Conservation (phyloP, 129 eudicot species). For the Arctium minus region DNA sequence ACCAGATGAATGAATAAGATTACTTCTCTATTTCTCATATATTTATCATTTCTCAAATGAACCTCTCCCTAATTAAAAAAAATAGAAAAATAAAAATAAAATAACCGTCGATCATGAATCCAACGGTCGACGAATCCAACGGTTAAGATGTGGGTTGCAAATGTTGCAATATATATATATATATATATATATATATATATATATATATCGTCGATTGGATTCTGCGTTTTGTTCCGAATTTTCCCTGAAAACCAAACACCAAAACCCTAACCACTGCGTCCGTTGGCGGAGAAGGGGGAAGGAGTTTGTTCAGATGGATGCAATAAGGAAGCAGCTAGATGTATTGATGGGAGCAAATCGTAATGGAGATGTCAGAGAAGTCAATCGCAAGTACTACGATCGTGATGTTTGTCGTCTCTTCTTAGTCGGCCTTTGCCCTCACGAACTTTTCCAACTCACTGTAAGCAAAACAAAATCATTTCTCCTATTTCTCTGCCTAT, state of each 20-base stretch:
- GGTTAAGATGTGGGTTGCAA: too few species aligned
- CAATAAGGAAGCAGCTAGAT: slow-evolving; percentile 90
- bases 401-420: slow-evolving; percentile 96
- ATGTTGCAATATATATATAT: too few species aligned
- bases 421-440: slow-evolving; percentile 94
- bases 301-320: slow-evolving; percentile 53
- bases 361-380: slow-evolving; percentile 84
- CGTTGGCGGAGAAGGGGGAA: slow-evolving; percentile 1
- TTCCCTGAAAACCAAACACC: slow-evolving; percentile 16
- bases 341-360: slow-evolving; percentile 96
- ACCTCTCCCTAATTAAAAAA: too few species aligned
- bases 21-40: too few species aligned
- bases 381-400: slow-evolving; percentile 85
- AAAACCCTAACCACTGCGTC: slow-evolving; percentile 33
- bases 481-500: background rate
- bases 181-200: background rate
- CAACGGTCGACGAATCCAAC: too few species aligned
- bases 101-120: too few species aligned
- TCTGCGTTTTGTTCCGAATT: background rate
- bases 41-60: too few species aligned
- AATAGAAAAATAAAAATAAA: too few species aligned
- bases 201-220: background rate
- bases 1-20: too few species aligned
- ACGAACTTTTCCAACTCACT: slow-evolving; percentile 95
- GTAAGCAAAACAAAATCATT: slow-evolving; percentile 31